Conservation (phyloP, 805 yeast genomes). For the Kazachstania kunashirensis region DNA sequence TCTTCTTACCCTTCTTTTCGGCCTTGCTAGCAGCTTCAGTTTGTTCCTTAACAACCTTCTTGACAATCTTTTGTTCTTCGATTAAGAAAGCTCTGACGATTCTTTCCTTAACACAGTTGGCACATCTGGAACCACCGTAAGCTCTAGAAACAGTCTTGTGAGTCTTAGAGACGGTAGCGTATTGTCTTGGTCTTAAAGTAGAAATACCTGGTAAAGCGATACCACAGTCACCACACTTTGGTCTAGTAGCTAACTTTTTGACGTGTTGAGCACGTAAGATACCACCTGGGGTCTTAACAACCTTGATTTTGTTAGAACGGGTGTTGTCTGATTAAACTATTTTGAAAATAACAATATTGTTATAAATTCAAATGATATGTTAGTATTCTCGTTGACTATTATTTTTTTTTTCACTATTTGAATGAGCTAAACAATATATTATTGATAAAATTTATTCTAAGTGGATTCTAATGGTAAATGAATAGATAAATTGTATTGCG, state of each 20-base stretch:
- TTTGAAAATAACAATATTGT: conserved; percentile 1
- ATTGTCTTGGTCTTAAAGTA: conserved; percentile 95
- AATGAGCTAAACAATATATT: too few species aligned
- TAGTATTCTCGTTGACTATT: not conserved
- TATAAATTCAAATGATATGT: not conserved
- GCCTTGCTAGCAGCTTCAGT: conserved; percentile 75
- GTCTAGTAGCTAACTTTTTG: conserved; percentile 81
- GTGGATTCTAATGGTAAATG: too few species aligned
- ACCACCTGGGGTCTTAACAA: conserved; percentile 99
- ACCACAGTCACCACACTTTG: conserved; percentile 86
- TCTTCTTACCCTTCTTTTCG: conserved; percentile 31
- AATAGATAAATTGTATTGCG: too few species aligned
- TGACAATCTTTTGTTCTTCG: conserved; percentile 99
- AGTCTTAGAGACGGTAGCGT: conserved; percentile 89
- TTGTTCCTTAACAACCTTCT: conserved; percentile 96
- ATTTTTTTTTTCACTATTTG: too few species aligned
- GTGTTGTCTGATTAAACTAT: conserved; percentile 86
- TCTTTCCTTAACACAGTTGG: conserved; percentile 98
- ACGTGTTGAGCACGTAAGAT: conserved; percentile 95
- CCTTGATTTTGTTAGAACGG: conserved; percentile 98
- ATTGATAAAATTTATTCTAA: too few species aligned
- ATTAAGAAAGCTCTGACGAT: conserved; percentile 98
- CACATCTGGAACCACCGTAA: conserved; percentile 98
- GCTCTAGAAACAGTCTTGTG: conserved; percentile 98
- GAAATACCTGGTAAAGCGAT: conserved; percentile 76